Base-by-base conservation (phyloP, 306 rosid genomes). In the Abrus pulchellus region DNA sequence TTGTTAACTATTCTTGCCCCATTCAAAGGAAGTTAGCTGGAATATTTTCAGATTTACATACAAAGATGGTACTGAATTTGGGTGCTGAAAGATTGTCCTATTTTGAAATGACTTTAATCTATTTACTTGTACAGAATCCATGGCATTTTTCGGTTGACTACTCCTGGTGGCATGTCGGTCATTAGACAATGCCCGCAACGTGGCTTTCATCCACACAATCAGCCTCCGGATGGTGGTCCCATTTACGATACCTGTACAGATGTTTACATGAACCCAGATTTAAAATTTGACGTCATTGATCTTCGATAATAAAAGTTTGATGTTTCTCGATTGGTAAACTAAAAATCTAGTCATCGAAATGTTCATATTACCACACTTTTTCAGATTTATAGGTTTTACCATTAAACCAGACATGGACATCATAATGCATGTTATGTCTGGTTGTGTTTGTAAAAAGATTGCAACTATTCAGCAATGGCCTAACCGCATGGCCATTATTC, bases 141-240 rank as follows among this genome's bases (percentile, higher is more conserved):
- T 86, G 98, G 98, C 74, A 96, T 96, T 84, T 96, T 96, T 80
- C 93, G 98, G 76, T 86, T 96, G 89, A 96, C 98, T 30, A 63
- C 88, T 41, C 98, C 99, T 0, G 97, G 97, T 20, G 99, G 99
- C 61, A 93, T 95, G 97, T 88, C 98, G 6, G 91, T 95, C 38
- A 92, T 95, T 14, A 90, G 91, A 83, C 85, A 95, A 38, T 95
- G 99, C 86, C 93, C 87, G 79, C 97, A 83, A 63, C 97, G 99
- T 36, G 99, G 99, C 61, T 96, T 95, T 84, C 99, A 96, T 86
- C 76, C 91, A 5, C 99, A 96, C 27, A 60, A 62, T 72, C 92
- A 78, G 74, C 99, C 98, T 82, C 89, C 99, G 3, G 99, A 92
- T 62, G 98, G 99, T 43, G 93, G 98, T 20, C 99, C 98, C 66